phyloP scores from a whole-genome alignment of 2,329 filamentous ascomycete genomes.

The Parasarocladium wereldwijsianum region DNA sequence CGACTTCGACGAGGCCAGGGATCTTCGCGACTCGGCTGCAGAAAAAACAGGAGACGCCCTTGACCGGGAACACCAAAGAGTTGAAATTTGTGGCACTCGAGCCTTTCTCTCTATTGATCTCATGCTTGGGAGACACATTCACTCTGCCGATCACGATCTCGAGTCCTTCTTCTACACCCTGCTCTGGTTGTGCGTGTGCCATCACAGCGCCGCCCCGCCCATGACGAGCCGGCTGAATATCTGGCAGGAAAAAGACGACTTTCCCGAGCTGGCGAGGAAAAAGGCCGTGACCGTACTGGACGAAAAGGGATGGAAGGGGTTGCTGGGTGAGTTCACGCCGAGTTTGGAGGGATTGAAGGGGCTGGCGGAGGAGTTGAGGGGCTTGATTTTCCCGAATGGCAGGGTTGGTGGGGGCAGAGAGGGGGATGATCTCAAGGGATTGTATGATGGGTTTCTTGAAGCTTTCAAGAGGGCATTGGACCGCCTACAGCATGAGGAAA shows the following conservation, averaged over 20 bases:
- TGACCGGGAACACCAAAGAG: no score
- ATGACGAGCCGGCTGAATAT: conserved; percentile 1
- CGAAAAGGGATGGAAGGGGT: neutral
- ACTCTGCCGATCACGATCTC: conserved; percentile 3
- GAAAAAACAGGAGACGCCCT: no score
- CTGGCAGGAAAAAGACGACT: neutral
- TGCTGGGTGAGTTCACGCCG: conserved; percentile 1
- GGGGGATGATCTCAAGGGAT: neutral
- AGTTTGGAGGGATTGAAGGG: neutral
- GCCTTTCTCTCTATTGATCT: conserved; percentile 3
- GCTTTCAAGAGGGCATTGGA: conserved; percentile 2
- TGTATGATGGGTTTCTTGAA: neutral
- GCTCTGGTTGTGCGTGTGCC: neutral
- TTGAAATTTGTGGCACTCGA: conserved; percentile 5
- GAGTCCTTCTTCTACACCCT: conserved; percentile 4
- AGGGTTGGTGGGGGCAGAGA: conserved; percentile 1
- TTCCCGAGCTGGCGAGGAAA: neutral
- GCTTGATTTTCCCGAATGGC: neutral
- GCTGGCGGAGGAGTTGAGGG: conserved; percentile 3
- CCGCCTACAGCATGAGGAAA: no score
- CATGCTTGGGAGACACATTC: conserved; percentile 1
- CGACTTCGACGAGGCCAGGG: conserved; percentile 13
- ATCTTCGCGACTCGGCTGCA: neutral
- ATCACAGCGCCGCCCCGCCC: conserved; percentile 1
- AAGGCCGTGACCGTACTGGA: neutral